A percentile compares a stretch with the other conserved stretches of the same genome.
These are phyloP conservation scores for Uncinocarpus reesii DNA, from an alignment of 2,329 filamentous ascomycete genomes.

Conservation along the genomic window DNA sequence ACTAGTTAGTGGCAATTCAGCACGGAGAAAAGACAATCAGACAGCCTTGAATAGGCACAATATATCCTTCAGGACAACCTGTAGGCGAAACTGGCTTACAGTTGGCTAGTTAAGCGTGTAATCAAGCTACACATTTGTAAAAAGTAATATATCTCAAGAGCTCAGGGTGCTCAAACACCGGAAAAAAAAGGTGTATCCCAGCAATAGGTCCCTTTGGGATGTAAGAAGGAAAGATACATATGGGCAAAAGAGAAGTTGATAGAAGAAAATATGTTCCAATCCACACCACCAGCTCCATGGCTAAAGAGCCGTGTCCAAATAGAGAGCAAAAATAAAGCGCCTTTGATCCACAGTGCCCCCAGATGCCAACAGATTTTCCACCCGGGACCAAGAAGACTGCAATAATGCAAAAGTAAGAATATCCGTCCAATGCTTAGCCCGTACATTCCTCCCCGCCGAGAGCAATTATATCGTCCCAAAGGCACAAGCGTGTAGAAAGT, in stretches of 20 bases:
- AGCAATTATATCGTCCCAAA: background rate
- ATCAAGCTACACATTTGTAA: too few species aligned
- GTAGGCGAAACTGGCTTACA: background rate
- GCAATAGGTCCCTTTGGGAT: background rate
- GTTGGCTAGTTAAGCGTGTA: too few species aligned
- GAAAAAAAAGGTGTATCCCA: too few species aligned
- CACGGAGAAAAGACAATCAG: too few species aligned
- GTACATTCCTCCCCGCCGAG: background rate
- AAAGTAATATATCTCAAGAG: too few species aligned
- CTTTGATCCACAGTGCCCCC: background rate
- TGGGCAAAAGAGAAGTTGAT: background rate
- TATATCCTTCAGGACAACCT: background rate
- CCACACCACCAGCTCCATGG: background rate
- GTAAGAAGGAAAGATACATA: background rate
- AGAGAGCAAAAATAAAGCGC: background rate
- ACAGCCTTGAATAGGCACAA: too few species aligned
- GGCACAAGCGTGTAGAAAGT: background rate
- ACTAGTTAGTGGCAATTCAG: too few species aligned
- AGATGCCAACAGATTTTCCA: slow-evolving; percentile 3
- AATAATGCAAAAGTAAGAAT: background rate
- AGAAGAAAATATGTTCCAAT: background rate
- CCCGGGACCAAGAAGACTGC: background rate
- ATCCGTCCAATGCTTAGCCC: background rate
- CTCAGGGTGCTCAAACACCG: too few species aligned
- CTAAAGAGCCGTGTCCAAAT: background rate